Percentiles rank a stretch among this genome's conserved stretches.
Conservation (phyloP, 2,329 filamentous ascomycete species). For the Fusarium albosuccineum region DNA sequence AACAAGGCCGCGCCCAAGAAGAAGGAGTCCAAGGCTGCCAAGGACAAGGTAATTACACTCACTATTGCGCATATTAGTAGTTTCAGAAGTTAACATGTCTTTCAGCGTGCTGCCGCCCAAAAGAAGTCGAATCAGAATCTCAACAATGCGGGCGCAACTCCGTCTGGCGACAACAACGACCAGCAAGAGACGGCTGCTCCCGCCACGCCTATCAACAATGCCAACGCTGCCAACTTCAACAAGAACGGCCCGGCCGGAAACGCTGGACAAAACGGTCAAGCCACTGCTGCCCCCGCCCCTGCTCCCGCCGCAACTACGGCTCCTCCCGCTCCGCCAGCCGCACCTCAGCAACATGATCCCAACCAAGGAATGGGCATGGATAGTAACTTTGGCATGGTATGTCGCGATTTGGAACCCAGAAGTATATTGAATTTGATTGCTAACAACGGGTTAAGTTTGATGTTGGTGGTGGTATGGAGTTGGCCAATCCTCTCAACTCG, state of each 20-base stretch:
- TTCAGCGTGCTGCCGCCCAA: slow-evolving; percentile 64
- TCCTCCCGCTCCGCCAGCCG: slow-evolving; percentile 43
- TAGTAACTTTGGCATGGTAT: slow-evolving; percentile 59
- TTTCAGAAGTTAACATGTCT: slow-evolving; percentile 27
- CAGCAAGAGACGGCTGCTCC: slow-evolving; percentile 72
- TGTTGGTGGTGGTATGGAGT: slow-evolving; percentile 63
- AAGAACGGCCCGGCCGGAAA: slow-evolving; percentile 48
- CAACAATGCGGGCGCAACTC: slow-evolving; percentile 64
- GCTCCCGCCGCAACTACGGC: slow-evolving; percentile 50
- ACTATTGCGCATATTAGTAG: not conserved
- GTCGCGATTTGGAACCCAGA: slow-evolving; percentile 30
- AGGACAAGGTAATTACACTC: slow-evolving; percentile 72
- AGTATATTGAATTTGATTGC: slow-evolving; percentile 17
- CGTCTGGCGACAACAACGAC: slow-evolving; percentile 66
- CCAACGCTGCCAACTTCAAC: slow-evolving; percentile 57
- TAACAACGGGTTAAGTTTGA: slow-evolving; percentile 52
- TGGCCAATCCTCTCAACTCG: slow-evolving; percentile 66
- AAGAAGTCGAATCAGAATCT: slow-evolving; percentile 73
- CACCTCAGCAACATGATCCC: slow-evolving; percentile 34
- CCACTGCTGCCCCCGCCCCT: slow-evolving; percentile 46
- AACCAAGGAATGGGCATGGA: slow-evolving; percentile 62
- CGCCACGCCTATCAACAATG: slow-evolving; percentile 70
- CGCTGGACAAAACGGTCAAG: slow-evolving; percentile 50
- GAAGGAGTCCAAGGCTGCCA: slow-evolving; percentile 75
- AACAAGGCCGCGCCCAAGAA: slow-evolving; percentile 84